Percentiles rank a stretch among this genome's conserved stretches.
Evolutionary conservation across 768 basidiomycete genomes (phyloP).

Genomic region (Lyophyllum decastes): DNA sequence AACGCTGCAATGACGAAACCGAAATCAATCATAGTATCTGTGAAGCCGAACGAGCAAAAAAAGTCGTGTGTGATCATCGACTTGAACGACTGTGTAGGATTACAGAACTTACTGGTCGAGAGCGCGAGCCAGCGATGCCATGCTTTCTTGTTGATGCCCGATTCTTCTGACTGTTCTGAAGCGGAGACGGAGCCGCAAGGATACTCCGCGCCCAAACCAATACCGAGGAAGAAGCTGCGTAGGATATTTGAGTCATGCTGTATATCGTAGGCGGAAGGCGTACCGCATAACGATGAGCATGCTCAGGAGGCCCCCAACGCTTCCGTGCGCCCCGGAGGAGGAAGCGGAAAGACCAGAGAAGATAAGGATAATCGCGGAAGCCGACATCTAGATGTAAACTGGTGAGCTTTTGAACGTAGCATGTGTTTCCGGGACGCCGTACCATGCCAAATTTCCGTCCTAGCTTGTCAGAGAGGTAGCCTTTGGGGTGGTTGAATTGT

Average conservation of each 20-base stretch:
- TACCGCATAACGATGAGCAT: conserved; percentile 83
- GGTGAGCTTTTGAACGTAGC: no score
- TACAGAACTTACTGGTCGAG: conserved; percentile 68
- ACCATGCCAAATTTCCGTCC: no score
- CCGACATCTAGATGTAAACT: conserved; percentile 57
- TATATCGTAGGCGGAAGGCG: conserved; percentile 14
- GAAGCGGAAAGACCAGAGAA: conserved; percentile 86
- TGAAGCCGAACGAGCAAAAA: no score
- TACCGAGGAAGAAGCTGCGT: conserved; percentile 78
- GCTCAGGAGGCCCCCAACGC: conserved; percentile 63
- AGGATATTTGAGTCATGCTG: not conserved
- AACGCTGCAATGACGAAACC: conserved; percentile 81
- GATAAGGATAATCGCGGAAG: conserved; percentile 77
- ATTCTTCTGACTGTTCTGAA: conserved; percentile 86
- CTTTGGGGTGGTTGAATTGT: no score
- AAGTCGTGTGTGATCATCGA: no score
- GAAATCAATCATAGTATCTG: conserved; percentile 82
- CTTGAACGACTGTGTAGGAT: no score
- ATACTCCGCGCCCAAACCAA: conserved; percentile 87
- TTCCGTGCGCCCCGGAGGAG: conserved; percentile 73
- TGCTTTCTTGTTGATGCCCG: conserved; percentile 69
- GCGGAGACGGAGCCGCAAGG: conserved; percentile 88
- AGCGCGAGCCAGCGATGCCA: conserved; percentile 86
- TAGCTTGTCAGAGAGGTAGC: no score
- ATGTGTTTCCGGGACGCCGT: no score